A percentile compares a stretch with the other conserved stretches of the same genome.
Conservation (phyloP, 2,329 filamentous ascomycete genomes). For the Canariomyces notabilis region DNA sequence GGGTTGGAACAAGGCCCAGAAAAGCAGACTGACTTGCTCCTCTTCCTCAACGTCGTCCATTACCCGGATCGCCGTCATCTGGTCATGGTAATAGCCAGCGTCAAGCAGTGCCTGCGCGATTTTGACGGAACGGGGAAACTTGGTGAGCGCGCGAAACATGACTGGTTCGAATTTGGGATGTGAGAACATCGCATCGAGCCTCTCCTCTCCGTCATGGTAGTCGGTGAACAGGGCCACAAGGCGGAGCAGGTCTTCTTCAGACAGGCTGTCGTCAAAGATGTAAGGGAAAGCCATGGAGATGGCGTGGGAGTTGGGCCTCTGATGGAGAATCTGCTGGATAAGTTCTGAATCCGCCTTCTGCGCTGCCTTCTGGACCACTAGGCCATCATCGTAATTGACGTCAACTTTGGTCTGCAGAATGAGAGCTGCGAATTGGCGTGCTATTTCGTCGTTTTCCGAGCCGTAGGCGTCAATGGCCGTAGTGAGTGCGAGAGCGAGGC, state of each 20-base stretch:
- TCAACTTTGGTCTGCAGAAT: constrained; percentile 39
- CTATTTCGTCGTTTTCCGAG: constrained; percentile 35
- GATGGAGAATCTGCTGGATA: constrained; percentile 45
- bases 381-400: constrained; percentile 47
- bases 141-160: constrained; percentile 47
- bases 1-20: constrained; percentile 58
- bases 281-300: constrained; percentile 51
- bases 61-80: constrained; percentile 40
- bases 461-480: constrained; percentile 41
- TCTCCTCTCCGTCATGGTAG: constrained; percentile 42
- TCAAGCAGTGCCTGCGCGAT: constrained; percentile 51
- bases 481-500: constrained; percentile 42
- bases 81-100: constrained; percentile 56
- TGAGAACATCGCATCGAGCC: constrained; percentile 47
- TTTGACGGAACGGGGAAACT: constrained; percentile 49
- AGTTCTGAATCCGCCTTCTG: constrained; percentile 46
- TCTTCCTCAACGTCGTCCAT: constrained; percentile 43
- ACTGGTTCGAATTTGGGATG: constrained; percentile 42
- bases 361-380: constrained; percentile 50
- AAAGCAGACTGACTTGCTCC: constrained; percentile 53
- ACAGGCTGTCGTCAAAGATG: constrained; percentile 47
- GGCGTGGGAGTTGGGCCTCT: constrained; percentile 45
- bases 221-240: constrained; percentile 49
- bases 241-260: constrained; percentile 46
- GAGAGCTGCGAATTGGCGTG: constrained; percentile 42